Evolutionary conservation across 208 protist species (phyloP), one percentile per base, ranked within the genome.

Genomic region (Trichomonas tenax): DNA sequence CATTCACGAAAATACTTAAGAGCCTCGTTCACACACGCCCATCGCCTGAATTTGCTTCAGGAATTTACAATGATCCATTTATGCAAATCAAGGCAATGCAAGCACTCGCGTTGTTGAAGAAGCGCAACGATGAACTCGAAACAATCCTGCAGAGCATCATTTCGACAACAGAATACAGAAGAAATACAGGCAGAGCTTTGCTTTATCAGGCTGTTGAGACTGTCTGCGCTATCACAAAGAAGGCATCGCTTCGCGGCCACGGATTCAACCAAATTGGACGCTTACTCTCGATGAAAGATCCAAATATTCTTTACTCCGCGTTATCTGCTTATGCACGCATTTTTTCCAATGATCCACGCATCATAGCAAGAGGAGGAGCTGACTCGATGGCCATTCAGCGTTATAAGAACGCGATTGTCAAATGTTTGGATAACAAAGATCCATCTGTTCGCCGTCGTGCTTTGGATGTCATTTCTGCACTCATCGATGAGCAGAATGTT

Each of bases 231-330:
- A 41, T 93, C 15, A 48, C 86, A 58, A 51, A 41, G 45, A 93
- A 93, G n/a, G 40, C 86, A 36, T 23, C 86, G 17, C 31, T 93
- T 15, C 23, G 86, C 26, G 86, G 86, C 36, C n/a, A 48, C 14
- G 86, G n/a, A 34, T 93, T 93, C 44, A 93, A 93, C 26, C 86
- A 93, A 38, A 41, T 93, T 93, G 86, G 86, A 21, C 40, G 86
- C n/a, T 51, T 93, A 4, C 31, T 93, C 41, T 93, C 86, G 0
- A 51, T 51, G 86, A 41, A 44, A 34, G 31, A 93, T 58, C 40
- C 44, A 38, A 51, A 93, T 93, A 44, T 93, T 17, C 9, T 93
- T 34, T 93, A 93, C 51, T 93, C 86, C 0, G 86, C 86, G 26
- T 38, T 93, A 23, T 93, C 86, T 34, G 23, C 86, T 21, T 93